These are phyloP conservation scores for Larix sibirica DNA, from an alignment of 83 land plant genomes.

Conservation along the genomic window DNA sequence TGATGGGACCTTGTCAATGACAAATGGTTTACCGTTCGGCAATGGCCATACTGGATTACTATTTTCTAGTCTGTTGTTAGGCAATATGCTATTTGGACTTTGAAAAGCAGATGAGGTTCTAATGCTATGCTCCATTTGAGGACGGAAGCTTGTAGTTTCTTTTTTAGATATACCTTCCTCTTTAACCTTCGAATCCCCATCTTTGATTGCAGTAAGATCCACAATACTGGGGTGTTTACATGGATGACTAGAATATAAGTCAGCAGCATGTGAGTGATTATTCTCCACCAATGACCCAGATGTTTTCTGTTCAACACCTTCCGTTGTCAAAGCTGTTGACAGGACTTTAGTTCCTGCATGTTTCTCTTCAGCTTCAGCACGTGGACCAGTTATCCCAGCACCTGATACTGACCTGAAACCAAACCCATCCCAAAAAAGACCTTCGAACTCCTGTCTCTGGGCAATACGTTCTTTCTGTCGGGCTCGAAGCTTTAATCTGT, in stretches of 20 bases:
- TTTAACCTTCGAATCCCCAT: not conserved
- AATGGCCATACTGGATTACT: constrained; percentile 5
- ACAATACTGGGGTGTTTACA: not conserved
- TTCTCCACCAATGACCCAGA: not conserved
- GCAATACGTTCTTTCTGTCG: constrained; percentile 89
- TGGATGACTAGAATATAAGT: constrained; percentile 9
- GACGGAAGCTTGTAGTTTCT: constrained; percentile 12
- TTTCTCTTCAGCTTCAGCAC: not conserved
- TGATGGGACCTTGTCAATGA: not conserved
- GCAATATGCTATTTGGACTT: not conserved
- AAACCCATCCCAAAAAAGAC: not conserved
- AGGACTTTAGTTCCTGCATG: not conserved
- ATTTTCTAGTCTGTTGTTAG: not conserved
- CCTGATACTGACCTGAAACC: not conserved
- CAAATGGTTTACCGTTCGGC: not conserved
- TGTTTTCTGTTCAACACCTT: constrained; percentile 5
- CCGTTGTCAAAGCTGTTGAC: not conserved
- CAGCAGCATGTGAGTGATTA: not conserved
- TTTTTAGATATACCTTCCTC: constrained; percentile 3
- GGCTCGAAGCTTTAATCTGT: constrained; percentile 82
- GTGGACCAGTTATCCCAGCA: not conserved
- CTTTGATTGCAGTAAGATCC: not conserved
- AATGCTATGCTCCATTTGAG: not conserved
- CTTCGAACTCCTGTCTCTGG: constrained; percentile 30
- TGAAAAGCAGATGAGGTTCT: constrained; percentile 5